Conservation (phyloP, 208 protist species). For the Leishmania braziliensis region DNA sequence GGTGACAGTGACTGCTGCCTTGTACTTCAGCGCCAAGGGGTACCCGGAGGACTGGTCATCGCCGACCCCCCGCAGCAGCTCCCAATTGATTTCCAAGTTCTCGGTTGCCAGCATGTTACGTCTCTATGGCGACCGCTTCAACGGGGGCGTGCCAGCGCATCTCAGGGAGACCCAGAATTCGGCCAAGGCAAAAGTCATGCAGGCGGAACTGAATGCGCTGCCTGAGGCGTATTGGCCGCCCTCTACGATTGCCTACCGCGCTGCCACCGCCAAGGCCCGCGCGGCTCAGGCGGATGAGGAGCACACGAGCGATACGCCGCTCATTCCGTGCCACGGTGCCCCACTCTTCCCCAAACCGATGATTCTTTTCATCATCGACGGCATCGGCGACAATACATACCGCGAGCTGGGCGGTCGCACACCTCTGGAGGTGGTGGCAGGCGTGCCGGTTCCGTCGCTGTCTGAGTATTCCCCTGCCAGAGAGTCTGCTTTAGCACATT, state of each 20-base stretch:
- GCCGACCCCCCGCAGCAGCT: slow-evolving; percentile 30
- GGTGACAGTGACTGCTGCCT: slow-evolving; percentile 22
- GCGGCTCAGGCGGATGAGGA: not conserved
- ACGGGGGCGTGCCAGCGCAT: slow-evolving; percentile 42
- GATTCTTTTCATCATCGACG: slow-evolving; percentile 80
- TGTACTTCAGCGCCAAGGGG: slow-evolving; percentile 54
- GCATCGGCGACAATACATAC: slow-evolving; percentile 71
- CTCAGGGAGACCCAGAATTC: slow-evolving; percentile 11
- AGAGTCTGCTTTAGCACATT: not conserved
- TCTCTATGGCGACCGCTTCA: slow-evolving; percentile 50
- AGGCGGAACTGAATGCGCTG: slow-evolving; percentile 32
- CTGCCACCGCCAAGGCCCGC: not conserved
- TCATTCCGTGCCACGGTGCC: slow-evolving; percentile 29
- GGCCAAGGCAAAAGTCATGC: slow-evolving; percentile 16
- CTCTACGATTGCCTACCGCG: slow-evolving; percentile 31
- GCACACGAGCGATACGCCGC: not conserved
- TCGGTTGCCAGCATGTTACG: slow-evolving; percentile 38
- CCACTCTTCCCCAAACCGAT: slow-evolving; percentile 52
- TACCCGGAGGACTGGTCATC: slow-evolving; percentile 54
- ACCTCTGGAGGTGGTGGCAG: slow-evolving; percentile 72
- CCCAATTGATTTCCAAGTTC: slow-evolving; percentile 38
- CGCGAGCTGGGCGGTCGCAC: slow-evolving; percentile 54
- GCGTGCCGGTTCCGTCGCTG: slow-evolving; percentile 24
- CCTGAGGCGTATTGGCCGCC: slow-evolving; percentile 32
- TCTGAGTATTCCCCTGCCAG: not conserved